Evolutionary conservation across 352 stramenopile species (phyloP).

Genomic region (Nothophytophthora sp.): DNA sequence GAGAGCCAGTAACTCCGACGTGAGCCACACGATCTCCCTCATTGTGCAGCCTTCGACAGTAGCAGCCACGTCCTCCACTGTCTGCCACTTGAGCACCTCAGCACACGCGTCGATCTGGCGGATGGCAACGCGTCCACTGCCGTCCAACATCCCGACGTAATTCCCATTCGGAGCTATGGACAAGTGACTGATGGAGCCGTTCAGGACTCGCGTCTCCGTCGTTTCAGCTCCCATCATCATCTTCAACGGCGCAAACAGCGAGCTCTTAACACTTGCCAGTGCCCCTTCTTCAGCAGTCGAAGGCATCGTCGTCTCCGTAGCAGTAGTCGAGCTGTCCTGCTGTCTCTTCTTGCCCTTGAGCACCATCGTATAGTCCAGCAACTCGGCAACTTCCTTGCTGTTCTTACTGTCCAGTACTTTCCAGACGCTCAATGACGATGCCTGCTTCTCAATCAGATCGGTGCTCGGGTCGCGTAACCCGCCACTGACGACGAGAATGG

Average conservation of each 20-base stretch:
- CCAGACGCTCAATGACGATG: conserved; percentile 76
- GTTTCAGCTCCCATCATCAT: conserved; percentile 38
- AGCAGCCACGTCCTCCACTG: conserved; percentile 13
- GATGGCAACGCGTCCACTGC: conserved; percentile 40
- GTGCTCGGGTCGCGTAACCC: conserved; percentile 56
- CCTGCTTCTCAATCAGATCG: conserved; percentile 42
- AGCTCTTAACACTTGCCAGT: conserved; percentile 25
- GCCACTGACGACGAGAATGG: conserved; percentile 55
- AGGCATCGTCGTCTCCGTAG: too few species aligned
- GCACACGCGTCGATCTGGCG: conserved; percentile 67
- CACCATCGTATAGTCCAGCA: conserved; percentile 76
- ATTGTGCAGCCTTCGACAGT: conserved; percentile 2
- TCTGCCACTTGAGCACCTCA: conserved; percentile 59
- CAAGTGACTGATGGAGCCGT: conserved; percentile 42
- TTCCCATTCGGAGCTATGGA: conserved; percentile 46
- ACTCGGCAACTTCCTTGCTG: conserved; percentile 42
- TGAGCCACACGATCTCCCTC: conserved; percentile 26
- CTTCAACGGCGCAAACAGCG: conserved; percentile 34
- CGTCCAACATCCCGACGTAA: conserved; percentile 60
- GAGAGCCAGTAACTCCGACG: conserved; percentile 22
- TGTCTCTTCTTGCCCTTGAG: conserved; percentile 25
- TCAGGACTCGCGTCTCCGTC: conserved; percentile 13
- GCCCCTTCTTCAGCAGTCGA: conserved; percentile 10
- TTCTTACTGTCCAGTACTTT: conserved; percentile 30
- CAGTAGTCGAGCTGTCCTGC: background rate